phyloP scores from a whole-genome alignment of 2,329 filamentous ascomycete genomes.

The Stromatinia cepivora region DNA sequence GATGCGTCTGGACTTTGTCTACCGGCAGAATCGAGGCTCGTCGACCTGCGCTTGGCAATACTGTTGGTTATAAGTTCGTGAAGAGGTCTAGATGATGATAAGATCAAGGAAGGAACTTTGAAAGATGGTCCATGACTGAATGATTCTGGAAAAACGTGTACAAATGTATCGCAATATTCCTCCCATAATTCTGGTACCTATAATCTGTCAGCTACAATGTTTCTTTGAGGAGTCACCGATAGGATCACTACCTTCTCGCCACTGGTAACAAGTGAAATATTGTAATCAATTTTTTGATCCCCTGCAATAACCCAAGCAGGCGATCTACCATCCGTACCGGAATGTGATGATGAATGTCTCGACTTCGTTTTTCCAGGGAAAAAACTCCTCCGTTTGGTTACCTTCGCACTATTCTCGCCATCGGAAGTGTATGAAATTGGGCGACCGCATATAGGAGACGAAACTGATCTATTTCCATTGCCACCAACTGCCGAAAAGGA shows the following conservation, averaged over 20 bases:
- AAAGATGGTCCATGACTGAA: constrained; percentile 58
- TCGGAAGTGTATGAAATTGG: constrained; percentile 21
- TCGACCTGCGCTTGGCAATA: constrained; percentile 33
- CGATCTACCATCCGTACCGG: constrained; percentile 16
- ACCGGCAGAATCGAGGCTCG: constrained; percentile 48
- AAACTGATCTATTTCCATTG: constrained; percentile 16
- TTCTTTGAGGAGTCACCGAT: not conserved
- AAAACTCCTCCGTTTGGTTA: constrained; percentile 21
- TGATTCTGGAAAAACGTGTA: constrained; percentile 57
- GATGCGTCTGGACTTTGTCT: constrained; percentile 39
- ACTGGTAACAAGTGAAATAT: constrained; percentile 14
- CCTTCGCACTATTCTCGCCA: constrained; percentile 7
- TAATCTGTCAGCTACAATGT: not conserved
- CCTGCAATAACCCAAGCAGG: constrained; percentile 22
- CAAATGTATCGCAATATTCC: constrained; percentile 56
- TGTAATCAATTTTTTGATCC: constrained; percentile 24
- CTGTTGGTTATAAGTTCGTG: constrained; percentile 24
- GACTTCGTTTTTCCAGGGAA: constrained; percentile 15
- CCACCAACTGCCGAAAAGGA: constrained; percentile 2
- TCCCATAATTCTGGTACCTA: constrained; percentile 69
- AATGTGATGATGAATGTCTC: constrained; percentile 13
- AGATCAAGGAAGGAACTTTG: constrained; percentile 47
- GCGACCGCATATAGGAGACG: constrained; percentile 22
- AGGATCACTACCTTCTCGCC: constrained; percentile 16
- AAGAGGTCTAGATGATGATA: constrained; percentile 17